A percentile compares a stretch with the other conserved stretches of the same genome.
Evolutionary conservation across 208 protist genomes (phyloP).

Genomic region (Herpetomonas tarakana): DNA sequence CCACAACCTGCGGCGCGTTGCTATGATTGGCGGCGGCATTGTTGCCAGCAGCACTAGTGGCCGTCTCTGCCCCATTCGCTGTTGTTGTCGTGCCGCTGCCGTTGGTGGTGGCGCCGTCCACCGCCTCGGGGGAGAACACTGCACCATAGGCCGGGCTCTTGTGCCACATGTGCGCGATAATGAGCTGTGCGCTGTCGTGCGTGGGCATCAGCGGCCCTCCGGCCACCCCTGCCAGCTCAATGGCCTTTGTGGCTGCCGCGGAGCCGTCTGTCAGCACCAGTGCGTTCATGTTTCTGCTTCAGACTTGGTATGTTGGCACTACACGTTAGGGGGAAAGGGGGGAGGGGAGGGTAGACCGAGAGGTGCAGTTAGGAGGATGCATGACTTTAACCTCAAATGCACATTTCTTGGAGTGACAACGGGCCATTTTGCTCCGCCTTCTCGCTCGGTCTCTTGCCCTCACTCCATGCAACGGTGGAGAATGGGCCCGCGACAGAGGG

Average conservation of each 20-base stretch:
- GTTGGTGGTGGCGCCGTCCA: background rate
- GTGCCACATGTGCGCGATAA: constrained; percentile 73
- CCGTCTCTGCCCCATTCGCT: no score
- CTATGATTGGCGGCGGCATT: background rate
- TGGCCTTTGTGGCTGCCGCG: constrained; percentile 49
- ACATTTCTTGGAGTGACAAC: no score
- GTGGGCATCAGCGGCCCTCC: constrained; percentile 29
- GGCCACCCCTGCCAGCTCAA: constrained; percentile 61
- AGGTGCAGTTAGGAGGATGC: no score
- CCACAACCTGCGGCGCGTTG: background rate
- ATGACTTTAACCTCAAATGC: no score
- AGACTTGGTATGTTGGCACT: background rate
- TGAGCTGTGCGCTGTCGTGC: constrained; percentile 49
- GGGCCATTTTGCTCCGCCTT: no score
- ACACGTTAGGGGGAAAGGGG: background rate
- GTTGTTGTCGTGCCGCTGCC: background rate
- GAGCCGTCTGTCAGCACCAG: constrained; percentile 81
- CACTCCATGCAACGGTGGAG: no score
- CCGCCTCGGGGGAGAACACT: background rate
- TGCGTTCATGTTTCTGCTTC: constrained; percentile 8
- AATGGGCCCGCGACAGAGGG: no score
- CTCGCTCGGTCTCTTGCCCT: no score
- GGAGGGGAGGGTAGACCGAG: no score
- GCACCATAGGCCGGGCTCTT: background rate
- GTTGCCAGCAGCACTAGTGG: no score